Base-by-base conservation (phyloP, 495 filamentous ascomycete species). In the Chaetomium tenue region DNA sequence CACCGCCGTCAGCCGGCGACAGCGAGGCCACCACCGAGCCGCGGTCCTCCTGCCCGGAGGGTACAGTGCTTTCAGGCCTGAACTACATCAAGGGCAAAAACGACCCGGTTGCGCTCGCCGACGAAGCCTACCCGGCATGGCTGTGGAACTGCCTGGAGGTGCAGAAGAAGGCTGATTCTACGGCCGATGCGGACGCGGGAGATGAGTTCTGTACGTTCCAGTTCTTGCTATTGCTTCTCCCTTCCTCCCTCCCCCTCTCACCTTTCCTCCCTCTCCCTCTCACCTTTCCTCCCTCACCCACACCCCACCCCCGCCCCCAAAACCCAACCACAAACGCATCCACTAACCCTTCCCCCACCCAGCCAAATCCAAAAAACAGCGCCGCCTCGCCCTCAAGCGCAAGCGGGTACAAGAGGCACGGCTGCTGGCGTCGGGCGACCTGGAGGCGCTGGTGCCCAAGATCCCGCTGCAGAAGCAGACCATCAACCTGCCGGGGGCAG, bases 121-220 rank as follows among this genome's bases (percentile, higher is more conserved):
- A 98, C 73, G 77, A 83, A 39, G 92, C 91, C 60, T 98, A 98
- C 78, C 94, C 94, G 18, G 83, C 80, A 15, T 98, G 94, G 94
- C 78, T 98, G 59, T 98, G 94, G 94, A 76, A 71, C 0, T 84
- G 92, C 66, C 78, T 97, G 26, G 84, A 85, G 20, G 78, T 83
- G 72, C 72, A 78, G 68, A 81, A 82, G 70, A 82, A 81, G 44
- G 69, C 66, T 2, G 72, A 67, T 12, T 71, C 66, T 2, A 74
- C 64, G 7, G 76, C 65, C 12, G 77, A 76, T 16, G 77, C 75
- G 22, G 78, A 80, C 3, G 81, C 73, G 11, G 87, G 83, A 13
- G 87, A 90, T 77, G 76, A 87, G 46, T 91, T 89, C 73, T 91
- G 93, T 96, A 86, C 66, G 90, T 79, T 61, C 28, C n/a, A n/a